phyloP scores from a whole-genome alignment of 306 rosid genomes.

The Phaseolus lunatus region DNA sequence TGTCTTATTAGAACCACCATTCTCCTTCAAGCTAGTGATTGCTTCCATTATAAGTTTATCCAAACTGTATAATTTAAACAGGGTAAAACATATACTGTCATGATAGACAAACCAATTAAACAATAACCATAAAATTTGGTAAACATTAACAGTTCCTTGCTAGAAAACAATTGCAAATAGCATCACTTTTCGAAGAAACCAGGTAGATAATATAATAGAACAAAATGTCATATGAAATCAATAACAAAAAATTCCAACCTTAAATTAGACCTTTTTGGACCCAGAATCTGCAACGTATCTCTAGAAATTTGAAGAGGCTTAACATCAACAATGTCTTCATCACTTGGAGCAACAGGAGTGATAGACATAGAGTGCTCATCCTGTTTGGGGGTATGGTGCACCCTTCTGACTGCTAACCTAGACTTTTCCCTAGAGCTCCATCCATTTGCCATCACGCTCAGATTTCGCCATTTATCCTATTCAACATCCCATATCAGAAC shows the following conservation, averaged over 20 bases:
- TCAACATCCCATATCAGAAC: conserved; percentile 39
- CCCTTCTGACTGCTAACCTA: conserved; percentile 67
- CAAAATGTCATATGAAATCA: conserved; percentile 29
- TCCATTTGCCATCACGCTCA: conserved; percentile 94
- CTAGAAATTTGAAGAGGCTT: conserved; percentile 65
- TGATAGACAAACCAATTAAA: conserved; percentile 15
- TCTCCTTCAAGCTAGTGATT: conserved; percentile 74
- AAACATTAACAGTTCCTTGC: conserved; percentile 24
- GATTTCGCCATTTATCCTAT: conserved; percentile 98
- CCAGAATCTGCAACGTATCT: conserved; percentile 61
- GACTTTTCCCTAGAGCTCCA: conserved; percentile 93
- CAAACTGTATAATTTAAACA: conserved; percentile 60
- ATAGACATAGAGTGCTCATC: conserved; percentile 63
- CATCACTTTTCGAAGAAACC: conserved; percentile 25
- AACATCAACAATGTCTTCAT: conserved; percentile 73
- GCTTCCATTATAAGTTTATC: conserved; percentile 93
- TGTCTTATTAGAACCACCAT: conserved; percentile 90
- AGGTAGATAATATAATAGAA: conserved; percentile 33
- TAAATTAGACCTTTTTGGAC: conserved; percentile 72
- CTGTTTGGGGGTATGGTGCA: conserved; percentile 62
- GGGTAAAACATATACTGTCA: conserved; percentile 24
- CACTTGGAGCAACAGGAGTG: conserved; percentile 65
- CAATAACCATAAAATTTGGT: conserved; percentile 15
- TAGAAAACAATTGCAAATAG: not conserved
- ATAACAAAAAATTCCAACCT: conserved; percentile 57